These are phyloP conservation scores for Microcyclosporella mali DNA, from an alignment of 2,329 filamentous ascomycete species.

Conservation along the genomic window DNA sequence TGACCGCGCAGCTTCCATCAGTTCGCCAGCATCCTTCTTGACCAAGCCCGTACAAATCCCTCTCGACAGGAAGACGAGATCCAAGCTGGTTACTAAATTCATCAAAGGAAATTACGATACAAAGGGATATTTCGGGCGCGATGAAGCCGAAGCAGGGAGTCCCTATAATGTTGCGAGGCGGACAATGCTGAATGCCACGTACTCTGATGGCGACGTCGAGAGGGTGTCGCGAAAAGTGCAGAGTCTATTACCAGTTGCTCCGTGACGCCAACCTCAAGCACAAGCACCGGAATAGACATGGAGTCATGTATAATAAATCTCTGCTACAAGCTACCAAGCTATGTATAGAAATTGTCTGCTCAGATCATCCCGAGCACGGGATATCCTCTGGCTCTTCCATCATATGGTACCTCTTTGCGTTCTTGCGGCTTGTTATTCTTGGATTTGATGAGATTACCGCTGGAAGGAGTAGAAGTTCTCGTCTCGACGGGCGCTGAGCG, in stretches of 20 bases:
- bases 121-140: neutral
- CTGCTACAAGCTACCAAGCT: neutral
- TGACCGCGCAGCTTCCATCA: conserved; percentile 11
- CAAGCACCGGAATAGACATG: neutral
- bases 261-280: too few species aligned
- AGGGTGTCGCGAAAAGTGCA: conserved; percentile 30
- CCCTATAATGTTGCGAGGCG: conserved; percentile 20
- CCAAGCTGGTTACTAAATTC: conserved; percentile 14
- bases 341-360: too few species aligned
- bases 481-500: too few species aligned
- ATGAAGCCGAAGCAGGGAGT: conserved; percentile 3
- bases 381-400: too few species aligned
- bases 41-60: conserved; percentile 4
- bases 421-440: too few species aligned
- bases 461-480: too few species aligned
- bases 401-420: too few species aligned
- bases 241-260: conserved; percentile 10
- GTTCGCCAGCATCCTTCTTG: conserved; percentile 16
- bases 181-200: conserved; percentile 23
- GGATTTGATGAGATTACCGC: too few species aligned
- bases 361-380: too few species aligned
- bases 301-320: too few species aligned
- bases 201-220: conserved; percentile 23
- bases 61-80: neutral
- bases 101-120: conserved; percentile 17